These are phyloP conservation scores for Sambucus nigra DNA, from an alignment of 129 eudicot genomes.

Conservation along the genomic window DNA sequence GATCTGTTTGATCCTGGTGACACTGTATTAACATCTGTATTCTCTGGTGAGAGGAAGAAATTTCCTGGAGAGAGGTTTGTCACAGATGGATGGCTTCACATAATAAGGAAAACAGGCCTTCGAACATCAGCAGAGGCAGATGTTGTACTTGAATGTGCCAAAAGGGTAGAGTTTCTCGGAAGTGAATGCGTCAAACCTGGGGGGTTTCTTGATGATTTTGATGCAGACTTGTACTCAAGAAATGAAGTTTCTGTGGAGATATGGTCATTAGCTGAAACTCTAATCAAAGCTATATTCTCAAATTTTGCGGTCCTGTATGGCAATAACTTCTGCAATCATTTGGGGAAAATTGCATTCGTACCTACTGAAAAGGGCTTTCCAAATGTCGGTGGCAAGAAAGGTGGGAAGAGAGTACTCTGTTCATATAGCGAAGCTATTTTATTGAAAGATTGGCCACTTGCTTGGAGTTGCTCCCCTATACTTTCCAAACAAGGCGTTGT, in stretches of 20 bases:
- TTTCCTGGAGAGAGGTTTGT: constrained; percentile 94
- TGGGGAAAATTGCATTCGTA: constrained; percentile 84
- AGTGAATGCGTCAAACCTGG: constrained; percentile 46
- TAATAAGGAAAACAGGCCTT: constrained; percentile 74
- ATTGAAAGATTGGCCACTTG: constrained; percentile 95
- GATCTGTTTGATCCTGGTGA: constrained; percentile 89
- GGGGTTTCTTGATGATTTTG: constrained; percentile 51
- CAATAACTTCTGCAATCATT: constrained; percentile 69
- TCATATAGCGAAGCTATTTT: constrained; percentile 81
- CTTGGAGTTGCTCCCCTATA: constrained; percentile 90
- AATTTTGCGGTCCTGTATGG: constrained; percentile 94
- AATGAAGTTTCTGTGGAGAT: constrained; percentile 64
- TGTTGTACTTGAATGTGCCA: constrained; percentile 86
- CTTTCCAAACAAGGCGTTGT: constrained; percentile 62
- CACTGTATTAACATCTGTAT: constrained; percentile 57
- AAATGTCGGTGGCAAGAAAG: constrained; percentile 65
- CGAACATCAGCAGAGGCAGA: constrained; percentile 69
- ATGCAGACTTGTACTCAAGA: constrained; percentile 38
- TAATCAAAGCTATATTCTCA: constrained; percentile 65
- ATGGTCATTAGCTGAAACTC: constrained; percentile 82
- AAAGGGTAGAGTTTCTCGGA: constrained; percentile 81
- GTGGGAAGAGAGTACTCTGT: constrained; percentile 75
- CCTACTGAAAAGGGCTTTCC: constrained; percentile 96
- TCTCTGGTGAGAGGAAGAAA: constrained; percentile 69
- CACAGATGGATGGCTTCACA: constrained; percentile 81